Percentiles rank a stretch among this genome's conserved stretches.
phyloP scores from a whole-genome alignment of 116 monocot genomes.

The Cymodocea nodosa region DNA sequence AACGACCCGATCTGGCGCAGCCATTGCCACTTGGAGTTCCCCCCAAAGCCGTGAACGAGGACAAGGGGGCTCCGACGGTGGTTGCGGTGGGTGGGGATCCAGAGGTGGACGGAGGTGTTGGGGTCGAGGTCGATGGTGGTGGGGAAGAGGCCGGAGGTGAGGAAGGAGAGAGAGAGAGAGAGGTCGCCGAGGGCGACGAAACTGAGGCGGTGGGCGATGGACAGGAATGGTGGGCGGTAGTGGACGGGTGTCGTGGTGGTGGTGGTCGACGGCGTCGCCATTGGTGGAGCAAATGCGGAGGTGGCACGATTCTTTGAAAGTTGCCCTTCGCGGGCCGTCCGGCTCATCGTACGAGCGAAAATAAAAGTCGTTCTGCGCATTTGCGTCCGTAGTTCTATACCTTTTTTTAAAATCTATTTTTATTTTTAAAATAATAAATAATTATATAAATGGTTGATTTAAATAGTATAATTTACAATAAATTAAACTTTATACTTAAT shows the following conservation, averaged over 20 bases:
- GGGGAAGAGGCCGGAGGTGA: constrained; percentile 24
- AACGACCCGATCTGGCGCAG: constrained; percentile 31
- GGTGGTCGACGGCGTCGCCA: neutral
- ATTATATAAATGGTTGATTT: no score
- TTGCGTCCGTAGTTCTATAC: no score
- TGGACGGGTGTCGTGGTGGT: neutral
- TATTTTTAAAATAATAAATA: no score
- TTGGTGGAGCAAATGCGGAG: neutral
- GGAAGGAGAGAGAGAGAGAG: constrained; percentile 33
- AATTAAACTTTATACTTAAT: no score
- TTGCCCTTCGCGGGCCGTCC: no score
- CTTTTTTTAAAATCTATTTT: no score
- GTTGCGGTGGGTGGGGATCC: constrained; percentile 20
- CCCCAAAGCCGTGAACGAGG: constrained; percentile 83
- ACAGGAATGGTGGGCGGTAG: constrained; percentile 10
- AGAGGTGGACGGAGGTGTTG: constrained; percentile 27
- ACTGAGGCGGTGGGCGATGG: constrained; percentile 10
- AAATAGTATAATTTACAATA: no score
- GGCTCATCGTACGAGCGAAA: no score
- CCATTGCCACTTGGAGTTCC: constrained; percentile 67
- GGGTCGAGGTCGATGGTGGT: constrained; percentile 23
- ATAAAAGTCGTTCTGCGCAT: no score
- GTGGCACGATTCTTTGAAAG: no score
- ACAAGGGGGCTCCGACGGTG: constrained; percentile 23
- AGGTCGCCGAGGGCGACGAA: constrained; percentile 31